Conservation (phyloP, 345 rosid species). For the Eucalyptus sp. region DNA sequence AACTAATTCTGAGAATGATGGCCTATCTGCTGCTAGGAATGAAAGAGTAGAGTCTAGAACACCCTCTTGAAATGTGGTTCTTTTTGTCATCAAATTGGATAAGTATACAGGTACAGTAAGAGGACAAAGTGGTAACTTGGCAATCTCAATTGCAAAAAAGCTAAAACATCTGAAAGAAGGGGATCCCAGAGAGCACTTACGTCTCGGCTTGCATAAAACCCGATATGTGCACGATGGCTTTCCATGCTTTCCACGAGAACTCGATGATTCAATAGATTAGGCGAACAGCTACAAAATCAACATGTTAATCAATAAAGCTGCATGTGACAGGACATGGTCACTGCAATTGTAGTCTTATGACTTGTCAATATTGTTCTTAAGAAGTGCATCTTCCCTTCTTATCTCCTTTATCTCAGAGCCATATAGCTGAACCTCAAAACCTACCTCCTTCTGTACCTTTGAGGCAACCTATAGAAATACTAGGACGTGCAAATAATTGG, state of each 20-base stretch:
- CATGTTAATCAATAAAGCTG: background rate
- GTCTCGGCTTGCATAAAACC: constrained; percentile 79
- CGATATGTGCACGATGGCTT: constrained; percentile 61
- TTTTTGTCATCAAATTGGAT: background rate
- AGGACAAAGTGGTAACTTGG: background rate
- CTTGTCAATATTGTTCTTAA: background rate
- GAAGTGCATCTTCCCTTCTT: background rate
- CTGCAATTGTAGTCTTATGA: background rate
- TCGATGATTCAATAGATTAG: constrained; percentile 76
- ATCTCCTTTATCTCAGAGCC: background rate
- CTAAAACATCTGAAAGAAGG: background rate
- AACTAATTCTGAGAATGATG: background rate
- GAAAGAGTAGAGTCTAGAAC: background rate
- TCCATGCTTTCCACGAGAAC: constrained; percentile 93
- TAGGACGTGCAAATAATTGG: background rate
- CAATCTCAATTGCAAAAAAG: background rate
- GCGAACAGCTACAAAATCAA: constrained; percentile 56
- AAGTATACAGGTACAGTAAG: background rate
- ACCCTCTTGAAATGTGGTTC: background rate
- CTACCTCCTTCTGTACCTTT: background rate
- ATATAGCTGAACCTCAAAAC: background rate
- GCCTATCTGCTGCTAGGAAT: background rate
- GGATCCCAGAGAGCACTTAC: constrained; percentile 33
- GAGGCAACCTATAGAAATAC: background rate
- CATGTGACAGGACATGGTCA: background rate